Base-by-base conservation (phyloP, 2,329 filamentous ascomycete genomes). In the Ascochyta clinopodiicola region DNA sequence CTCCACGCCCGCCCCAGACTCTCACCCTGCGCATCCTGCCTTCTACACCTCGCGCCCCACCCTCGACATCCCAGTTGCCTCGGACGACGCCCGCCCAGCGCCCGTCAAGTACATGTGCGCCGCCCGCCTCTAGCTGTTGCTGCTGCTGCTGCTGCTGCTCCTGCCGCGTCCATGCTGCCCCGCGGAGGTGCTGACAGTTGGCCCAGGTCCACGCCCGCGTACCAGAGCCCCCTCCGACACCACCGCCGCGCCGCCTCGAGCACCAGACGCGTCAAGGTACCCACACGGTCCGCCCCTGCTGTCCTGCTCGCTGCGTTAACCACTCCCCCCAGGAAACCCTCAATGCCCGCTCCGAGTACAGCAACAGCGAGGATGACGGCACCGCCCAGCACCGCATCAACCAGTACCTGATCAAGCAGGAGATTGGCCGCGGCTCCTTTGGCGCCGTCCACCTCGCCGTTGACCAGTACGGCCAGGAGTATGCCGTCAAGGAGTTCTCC, bases 401-500 rank as follows among this genome's bases (percentile, higher is more conserved):
- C 75, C 94, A 98, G 78, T 99, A 98, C 75, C 83, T 89, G 54
- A 95, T 99, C 70, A 88, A 90, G 75, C 90, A 96, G 74, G 94
- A 98, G 80, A 97, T 99, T 67, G 95, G 95, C n/a, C 84, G 92
- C 62, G 95, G 95, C 17, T 98, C 94, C 0, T 99, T 96, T 74
- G 95, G 95, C 7, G 89, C 93, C 10, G 95, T 99, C 13, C 92
- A 98, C 77, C 81, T 94, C 19, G 95, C 92, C 21, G 87, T 86
- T 2, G 94, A 99, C 77, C 92, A 96, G 75, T 95, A 88, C 78
- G 94, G 92, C 37, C 86, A 87, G 46, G 92, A 98, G 90, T 98
- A 89, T 84, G 94, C 95, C 54, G 86, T 98, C 72, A 99, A 99
- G 77, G 93, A 98, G 71, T 98, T 99, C 77, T 98, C 94, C 56